Evolutionary conservation across 2,329 filamentous ascomycete genomes (phyloP), one percentile per base, ranked within the genome.

Genomic region (Ciborinia camelliae): DNA sequence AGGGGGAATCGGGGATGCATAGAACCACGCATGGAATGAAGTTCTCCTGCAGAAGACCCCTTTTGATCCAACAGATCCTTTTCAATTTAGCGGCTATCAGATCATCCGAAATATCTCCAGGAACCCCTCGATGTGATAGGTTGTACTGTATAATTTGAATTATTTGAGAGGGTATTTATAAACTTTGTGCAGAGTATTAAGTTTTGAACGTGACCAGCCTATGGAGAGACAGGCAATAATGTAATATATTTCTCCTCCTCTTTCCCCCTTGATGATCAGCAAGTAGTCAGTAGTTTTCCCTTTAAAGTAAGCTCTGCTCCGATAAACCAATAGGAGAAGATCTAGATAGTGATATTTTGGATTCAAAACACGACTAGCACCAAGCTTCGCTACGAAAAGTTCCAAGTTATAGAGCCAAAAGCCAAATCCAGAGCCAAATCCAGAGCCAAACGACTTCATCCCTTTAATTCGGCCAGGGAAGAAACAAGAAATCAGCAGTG

Each of bases 361-460:
- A 48, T n/a, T 41, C 51, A 32, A 63, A 57, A 47, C 47, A 8
- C 37, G 23, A 51, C 59, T 62, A 43, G 52, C 52, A 41, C 23
- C 52, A 58, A 58, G 55, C 55, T 57, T 37, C 58, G 58, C 30
- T 61, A 51, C 45, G 47, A 52, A 61, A 55, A 55, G 59, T 35
- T 63, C 50, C 30, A 59, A 47, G 30, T 48, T 35, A 47, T 41
- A 59, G n/a, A 39, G 10, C 26, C 9, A 12, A 26, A 23, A 23
- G 20, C 20, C 52, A 39, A 28, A 28, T 7, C 55, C 28, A 59
- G n/a, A 63, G 39, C 26, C 61, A 63, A 57, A 57, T 12, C 55
- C 41, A 59, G 26, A 58, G 51, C 37, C 61, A 63, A 57, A 55
- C 39, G 51, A 48, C 41, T 39, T 58, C 61, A 63, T 63, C 61